A percentile compares a stretch with the other conserved stretches of the same genome.
phyloP scores from a whole-genome alignment of 805 yeast genomes.

The Middelhovenomyces tepae region DNA sequence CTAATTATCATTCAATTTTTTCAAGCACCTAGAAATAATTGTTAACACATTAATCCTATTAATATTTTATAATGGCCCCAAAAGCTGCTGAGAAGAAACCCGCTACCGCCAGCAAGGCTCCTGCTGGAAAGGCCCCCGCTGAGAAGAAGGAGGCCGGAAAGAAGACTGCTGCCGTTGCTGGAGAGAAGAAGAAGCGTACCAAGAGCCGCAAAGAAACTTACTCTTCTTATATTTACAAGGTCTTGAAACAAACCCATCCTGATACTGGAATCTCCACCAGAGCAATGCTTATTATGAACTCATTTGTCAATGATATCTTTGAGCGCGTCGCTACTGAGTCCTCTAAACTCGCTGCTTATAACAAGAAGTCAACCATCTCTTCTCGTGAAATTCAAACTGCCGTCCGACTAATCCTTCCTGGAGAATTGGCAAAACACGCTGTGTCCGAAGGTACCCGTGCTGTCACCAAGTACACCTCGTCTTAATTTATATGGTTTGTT shows the following conservation, averaged over 20 bases:
- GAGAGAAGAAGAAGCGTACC: conserved; percentile 81
- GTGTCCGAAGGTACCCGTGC: conserved; percentile 98
- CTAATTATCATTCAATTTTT: too few species aligned
- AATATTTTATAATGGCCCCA: conserved; percentile 30
- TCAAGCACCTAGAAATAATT: conserved; percentile 24
- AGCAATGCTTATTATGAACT: conserved; percentile 98
- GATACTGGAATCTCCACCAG: conserved; percentile 99
- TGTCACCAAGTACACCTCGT: conserved; percentile 88
- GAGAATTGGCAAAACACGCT: conserved; percentile 98
- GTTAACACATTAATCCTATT: conserved; percentile 16
- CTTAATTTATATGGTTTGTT: conserved; percentile 14
- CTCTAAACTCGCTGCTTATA: conserved; percentile 96
- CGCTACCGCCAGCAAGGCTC: conserved; percentile 37
- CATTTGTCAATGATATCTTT: conserved; percentile 94
- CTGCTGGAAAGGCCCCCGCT: conserved; percentile 96
- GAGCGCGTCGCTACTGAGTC: conserved; percentile 98
- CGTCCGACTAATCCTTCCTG: conserved; percentile 94
- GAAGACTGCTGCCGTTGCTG: conserved; percentile 75
- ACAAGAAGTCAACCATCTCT: conserved; percentile 95
- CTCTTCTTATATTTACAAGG: conserved; percentile 97
- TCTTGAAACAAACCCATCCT: conserved; percentile 97
- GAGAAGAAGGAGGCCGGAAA: conserved; percentile 86
- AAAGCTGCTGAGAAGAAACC: conserved; percentile 57
- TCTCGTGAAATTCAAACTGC: conserved; percentile 99
- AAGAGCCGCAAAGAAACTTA: conserved; percentile 97